These are phyloP conservation scores for Vigna angularis DNA, from an alignment of 306 rosid genomes.

Conservation along the genomic window DNA sequence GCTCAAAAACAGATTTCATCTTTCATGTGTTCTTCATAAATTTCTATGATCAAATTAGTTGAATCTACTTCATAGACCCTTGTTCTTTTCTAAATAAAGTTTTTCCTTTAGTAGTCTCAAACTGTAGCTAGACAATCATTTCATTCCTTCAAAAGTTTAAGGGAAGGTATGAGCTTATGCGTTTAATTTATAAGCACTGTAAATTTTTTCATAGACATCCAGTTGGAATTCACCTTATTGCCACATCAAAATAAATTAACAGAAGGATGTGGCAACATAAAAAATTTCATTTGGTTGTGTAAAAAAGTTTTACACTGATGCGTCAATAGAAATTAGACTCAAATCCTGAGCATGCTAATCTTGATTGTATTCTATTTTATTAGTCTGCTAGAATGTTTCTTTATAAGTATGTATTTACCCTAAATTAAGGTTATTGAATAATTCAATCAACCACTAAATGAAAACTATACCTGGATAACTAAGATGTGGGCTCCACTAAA, in stretches of 20 bases:
- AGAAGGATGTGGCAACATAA: neutral
- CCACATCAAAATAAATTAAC: too few species aligned
- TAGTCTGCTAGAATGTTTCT: neutral
- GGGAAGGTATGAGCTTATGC: too few species aligned
- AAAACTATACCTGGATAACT: conserved; percentile 4
- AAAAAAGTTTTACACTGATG: neutral
- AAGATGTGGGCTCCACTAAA: neutral
- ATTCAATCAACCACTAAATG: conserved; percentile 11
- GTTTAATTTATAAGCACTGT: too few species aligned
- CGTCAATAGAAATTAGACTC: neutral
- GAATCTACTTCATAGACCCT: neutral
- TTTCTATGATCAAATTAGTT: too few species aligned
- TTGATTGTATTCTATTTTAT: neutral
- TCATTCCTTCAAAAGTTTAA: neutral
- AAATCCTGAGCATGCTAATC: neutral
- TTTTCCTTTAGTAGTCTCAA: neutral
- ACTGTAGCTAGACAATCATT: conserved; percentile 17
- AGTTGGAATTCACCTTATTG: too few species aligned
- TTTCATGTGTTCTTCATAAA: too few species aligned
- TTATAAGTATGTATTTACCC: conserved; percentile 17
- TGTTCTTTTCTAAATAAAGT: neutral
- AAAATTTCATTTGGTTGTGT: neutral
- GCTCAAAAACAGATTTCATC: too few species aligned
- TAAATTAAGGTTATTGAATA: neutral
- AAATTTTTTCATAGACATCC: too few species aligned